Percentiles rank a stretch among this genome's conserved stretches.
Conservation (phyloP, 305 asterid genomes). For the Plantago coronopus region DNA sequence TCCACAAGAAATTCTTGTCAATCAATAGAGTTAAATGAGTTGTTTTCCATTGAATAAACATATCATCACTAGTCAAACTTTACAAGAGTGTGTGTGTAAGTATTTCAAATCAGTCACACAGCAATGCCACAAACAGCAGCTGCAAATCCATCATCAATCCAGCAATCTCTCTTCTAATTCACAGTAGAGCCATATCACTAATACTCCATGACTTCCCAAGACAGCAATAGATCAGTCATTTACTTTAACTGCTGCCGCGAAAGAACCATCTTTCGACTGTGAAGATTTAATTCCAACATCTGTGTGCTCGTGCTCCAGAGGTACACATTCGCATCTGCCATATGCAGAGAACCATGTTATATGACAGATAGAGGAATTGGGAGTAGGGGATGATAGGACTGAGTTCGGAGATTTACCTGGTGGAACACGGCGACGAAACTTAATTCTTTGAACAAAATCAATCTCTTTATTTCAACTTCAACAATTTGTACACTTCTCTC, state of each 20-base stretch:
- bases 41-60: background rate
- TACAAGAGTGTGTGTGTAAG: background rate
- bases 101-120: constrained; percentile 3
- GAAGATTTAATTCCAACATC: constrained; percentile 7
- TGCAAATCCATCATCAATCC: constrained; percentile 22
- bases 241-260: constrained; percentile 10
- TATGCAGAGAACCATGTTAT: background rate
- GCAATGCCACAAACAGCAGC: constrained; percentile 19
- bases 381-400: background rate
- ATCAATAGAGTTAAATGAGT: background rate
- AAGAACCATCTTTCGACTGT: background rate
- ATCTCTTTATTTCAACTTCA: constrained; percentile 24
- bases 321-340: constrained; percentile 9
- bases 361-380: background rate
- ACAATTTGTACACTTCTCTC: constrained; percentile 14
- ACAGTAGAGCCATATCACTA: constrained; percentile 35
- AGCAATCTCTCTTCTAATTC: constrained; percentile 15
- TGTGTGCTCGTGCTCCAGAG: background rate
- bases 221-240: constrained; percentile 23
- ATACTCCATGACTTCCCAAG: constrained; percentile 34
- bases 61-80: background rate
- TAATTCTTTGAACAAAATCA: constrained; percentile 9
- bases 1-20: background rate
- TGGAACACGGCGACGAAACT: constrained; percentile 20
- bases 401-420: constrained; percentile 32